Evolutionary conservation across 305 asterid species (phyloP).

Genomic region (Petunia hybrid): DNA sequence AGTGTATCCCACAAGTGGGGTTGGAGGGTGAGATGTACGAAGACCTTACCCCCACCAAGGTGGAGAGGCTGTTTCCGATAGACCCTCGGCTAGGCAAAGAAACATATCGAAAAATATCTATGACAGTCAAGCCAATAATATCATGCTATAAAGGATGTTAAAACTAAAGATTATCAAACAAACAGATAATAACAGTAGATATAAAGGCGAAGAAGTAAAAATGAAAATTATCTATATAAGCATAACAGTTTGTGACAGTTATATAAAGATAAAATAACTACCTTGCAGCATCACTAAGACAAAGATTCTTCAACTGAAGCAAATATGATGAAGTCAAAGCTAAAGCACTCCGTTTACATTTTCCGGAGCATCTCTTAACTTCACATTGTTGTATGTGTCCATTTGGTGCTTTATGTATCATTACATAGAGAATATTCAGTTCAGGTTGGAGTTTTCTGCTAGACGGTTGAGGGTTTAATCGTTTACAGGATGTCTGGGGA

Average conservation of each 20-base stretch:
- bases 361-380: not conserved
- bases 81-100: too few species aligned
- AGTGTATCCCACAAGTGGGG: too few species aligned
- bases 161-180: too few species aligned
- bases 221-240: too few species aligned
- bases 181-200: too few species aligned
- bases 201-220: too few species aligned
- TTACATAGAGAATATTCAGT: constrained; percentile 18
- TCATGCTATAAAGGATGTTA: too few species aligned
- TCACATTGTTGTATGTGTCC: constrained; percentile 7
- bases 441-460: constrained; percentile 4
- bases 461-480: constrained; percentile 17
- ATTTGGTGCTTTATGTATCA: constrained; percentile 8
- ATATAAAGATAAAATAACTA: not conserved
- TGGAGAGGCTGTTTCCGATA: too few species aligned
- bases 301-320: constrained; percentile 18
- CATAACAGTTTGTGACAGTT: not conserved
- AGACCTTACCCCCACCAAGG: too few species aligned
- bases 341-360: constrained; percentile 3
- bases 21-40: too few species aligned
- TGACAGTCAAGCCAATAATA: too few species aligned
- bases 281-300: not conserved
- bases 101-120: too few species aligned
- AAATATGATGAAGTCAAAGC: constrained; percentile 2
- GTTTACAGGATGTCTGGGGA: constrained; percentile 11